These are phyloP conservation scores for Debaryomyces hansenii DNA, from an alignment of 805 yeast genomes.

Conservation along the genomic window DNA sequence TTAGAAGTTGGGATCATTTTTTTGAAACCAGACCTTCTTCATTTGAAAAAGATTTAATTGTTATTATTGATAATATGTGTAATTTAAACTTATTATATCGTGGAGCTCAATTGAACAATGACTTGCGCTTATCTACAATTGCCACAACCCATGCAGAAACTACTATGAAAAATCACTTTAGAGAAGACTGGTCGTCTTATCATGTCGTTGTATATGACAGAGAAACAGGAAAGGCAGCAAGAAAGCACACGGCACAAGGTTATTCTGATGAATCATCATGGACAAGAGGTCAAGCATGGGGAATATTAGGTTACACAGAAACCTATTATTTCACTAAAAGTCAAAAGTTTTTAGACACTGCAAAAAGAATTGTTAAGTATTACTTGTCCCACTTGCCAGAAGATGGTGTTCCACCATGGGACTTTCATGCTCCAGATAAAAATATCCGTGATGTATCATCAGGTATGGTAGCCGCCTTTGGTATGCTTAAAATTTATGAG, in stretches of 20 bases:
- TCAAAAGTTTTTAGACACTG: slow-evolving; percentile 20
- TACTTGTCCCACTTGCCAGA: slow-evolving; percentile 18
- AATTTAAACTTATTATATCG: slow-evolving; percentile 23
- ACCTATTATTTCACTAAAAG: slow-evolving; percentile 22
- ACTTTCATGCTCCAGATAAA: slow-evolving; percentile 24
- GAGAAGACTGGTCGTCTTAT: slow-evolving; percentile 20
- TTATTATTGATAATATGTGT: slow-evolving; percentile 23
- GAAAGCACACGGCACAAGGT: slow-evolving; percentile 29
- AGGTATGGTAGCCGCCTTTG: slow-evolving; percentile 25
- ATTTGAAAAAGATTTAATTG: slow-evolving; percentile 19
- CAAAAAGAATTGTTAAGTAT: slow-evolving; percentile 20
- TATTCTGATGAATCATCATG: slow-evolving; percentile 23
- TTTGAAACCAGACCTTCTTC: slow-evolving; percentile 4
- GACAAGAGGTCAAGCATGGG: slow-evolving; percentile 35
- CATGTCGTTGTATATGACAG: slow-evolving; percentile 24
- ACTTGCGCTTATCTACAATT: slow-evolving; percentile 17
- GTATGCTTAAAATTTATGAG: slow-evolving; percentile 21
- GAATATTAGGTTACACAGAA: slow-evolving; percentile 24
- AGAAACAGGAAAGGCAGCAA: slow-evolving; percentile 16
- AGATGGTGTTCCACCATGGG: slow-evolving; percentile 26
- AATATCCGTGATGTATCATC: slow-evolving; percentile 24
- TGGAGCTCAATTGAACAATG: slow-evolving; percentile 24
- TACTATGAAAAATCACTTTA: slow-evolving; percentile 21
- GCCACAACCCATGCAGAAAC: slow-evolving; percentile 31
- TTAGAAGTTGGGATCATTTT: slow-evolving; percentile 23